Evolutionary conservation across 768 basidiomycete species (phyloP).

Genomic region (Pisolithus tinctorius): DNA sequence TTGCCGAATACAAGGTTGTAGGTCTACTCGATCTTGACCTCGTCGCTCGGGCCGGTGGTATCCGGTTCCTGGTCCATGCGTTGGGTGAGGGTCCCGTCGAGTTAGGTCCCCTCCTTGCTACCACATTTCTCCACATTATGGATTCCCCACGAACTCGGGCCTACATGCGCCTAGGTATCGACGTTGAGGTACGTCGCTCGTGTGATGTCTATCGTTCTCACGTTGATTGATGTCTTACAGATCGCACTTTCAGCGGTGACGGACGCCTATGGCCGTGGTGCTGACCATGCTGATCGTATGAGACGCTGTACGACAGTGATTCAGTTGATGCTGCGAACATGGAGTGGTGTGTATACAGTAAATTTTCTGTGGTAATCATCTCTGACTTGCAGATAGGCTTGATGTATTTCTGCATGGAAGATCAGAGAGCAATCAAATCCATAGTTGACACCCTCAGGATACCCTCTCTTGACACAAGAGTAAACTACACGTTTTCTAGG

Average conservation of each 20-base stretch:
- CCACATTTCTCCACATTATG: conserved; percentile 74
- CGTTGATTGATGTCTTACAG: conserved; percentile 31
- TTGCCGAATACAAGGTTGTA: conserved; percentile 26
- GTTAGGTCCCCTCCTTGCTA: conserved; percentile 69
- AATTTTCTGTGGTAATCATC: background rate
- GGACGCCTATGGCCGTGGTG: conserved; percentile 83
- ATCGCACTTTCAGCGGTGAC: conserved; percentile 86
- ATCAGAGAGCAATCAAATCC: conserved; percentile 78
- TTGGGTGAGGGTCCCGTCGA: conserved; percentile 88
- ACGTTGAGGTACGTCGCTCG: conserved; percentile 68
- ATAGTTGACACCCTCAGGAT: conserved; percentile 82
- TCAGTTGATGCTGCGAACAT: conserved; percentile 78
- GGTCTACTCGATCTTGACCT: conserved; percentile 86
- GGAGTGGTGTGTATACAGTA: conserved; percentile 67
- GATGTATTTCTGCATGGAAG: conserved; percentile 90
- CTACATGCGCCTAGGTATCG: conserved; percentile 73
- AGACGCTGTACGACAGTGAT: conserved; percentile 72
- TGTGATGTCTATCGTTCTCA: background rate
- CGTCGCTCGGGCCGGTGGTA: conserved; percentile 72
- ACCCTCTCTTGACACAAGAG: conserved; percentile 81
- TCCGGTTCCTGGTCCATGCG: conserved; percentile 79
- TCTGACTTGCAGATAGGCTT: conserved; percentile 46
- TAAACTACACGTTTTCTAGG: conserved; percentile 22
- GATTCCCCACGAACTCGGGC: conserved; percentile 80
- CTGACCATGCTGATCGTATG: conserved; percentile 75